A percentile compares a stretch with the other conserved stretches of the same genome.
Evolutionary conservation across 2,329 filamentous ascomycete species (phyloP).

Genomic region (Ceratocystis harringtonii): DNA sequence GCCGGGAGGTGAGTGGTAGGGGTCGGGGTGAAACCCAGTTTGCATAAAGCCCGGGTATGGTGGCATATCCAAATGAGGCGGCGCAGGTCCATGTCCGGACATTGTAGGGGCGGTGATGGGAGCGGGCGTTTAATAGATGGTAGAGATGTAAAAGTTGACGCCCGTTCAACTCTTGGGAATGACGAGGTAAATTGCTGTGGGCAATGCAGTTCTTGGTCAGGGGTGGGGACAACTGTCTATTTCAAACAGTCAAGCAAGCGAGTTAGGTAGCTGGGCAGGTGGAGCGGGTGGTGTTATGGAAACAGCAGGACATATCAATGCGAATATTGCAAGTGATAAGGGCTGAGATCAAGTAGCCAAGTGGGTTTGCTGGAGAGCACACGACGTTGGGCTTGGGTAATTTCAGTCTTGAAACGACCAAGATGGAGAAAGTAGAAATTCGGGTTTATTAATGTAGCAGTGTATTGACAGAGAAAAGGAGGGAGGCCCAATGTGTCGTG

Average conservation of each 20-base stretch:
- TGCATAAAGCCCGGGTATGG: background rate
- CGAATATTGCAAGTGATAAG: background rate
- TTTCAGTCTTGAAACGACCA: background rate
- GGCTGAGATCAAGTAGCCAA: background rate
- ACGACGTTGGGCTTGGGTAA: background rate
- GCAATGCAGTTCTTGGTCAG: background rate
- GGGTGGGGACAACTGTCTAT: background rate
- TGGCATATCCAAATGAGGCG: constrained; percentile 8
- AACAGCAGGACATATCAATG: constrained; percentile 4
- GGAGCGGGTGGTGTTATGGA: background rate
- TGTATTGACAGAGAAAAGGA: too few species aligned
- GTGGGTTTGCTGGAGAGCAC: background rate
- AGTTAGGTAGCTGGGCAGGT: background rate
- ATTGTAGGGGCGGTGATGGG: background rate
- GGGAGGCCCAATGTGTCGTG: too few species aligned
- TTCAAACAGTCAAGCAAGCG: background rate
- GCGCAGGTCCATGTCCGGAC: constrained; percentile 11
- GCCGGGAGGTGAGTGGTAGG: constrained; percentile 11
- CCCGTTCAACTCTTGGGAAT: background rate
- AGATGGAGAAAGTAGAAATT: background rate
- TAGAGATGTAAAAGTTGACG: constrained; percentile 1
- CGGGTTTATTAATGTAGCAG: too few species aligned
- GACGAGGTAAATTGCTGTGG: background rate
- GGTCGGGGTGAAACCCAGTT: background rate
- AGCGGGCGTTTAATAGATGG: background rate